Percentiles rank a stretch among this genome's conserved stretches.
Conservation (phyloP, 2,329 filamentous ascomycete species). For the Neonectria sp. region DNA sequence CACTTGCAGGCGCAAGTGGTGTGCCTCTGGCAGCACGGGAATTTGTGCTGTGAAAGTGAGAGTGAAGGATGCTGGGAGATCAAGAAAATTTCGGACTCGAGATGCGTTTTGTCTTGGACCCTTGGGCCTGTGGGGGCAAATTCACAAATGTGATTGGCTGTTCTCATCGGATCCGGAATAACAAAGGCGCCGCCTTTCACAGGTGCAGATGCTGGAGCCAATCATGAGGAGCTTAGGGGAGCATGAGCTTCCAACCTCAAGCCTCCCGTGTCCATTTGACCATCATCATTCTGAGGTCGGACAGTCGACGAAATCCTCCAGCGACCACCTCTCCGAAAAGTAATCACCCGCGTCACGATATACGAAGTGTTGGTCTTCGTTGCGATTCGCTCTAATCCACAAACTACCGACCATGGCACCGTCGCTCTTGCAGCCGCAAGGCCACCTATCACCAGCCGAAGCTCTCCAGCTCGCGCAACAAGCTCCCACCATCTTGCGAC, state of each 20-base stretch:
- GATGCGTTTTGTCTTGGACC: constrained; percentile 43
- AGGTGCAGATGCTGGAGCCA: constrained; percentile 31
- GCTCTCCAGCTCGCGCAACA: constrained; percentile 73
- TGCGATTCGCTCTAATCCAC: constrained; percentile 24
- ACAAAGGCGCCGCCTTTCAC: constrained; percentile 6
- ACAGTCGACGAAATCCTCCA: constrained; percentile 23
- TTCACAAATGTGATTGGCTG: neutral
- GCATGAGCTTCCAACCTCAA: constrained; percentile 34
- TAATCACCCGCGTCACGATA: neutral
- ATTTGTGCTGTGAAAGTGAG: constrained; percentile 37
- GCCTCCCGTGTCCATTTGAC: constrained; percentile 40
- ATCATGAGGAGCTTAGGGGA: constrained; percentile 31
- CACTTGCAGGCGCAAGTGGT: constrained; percentile 43
- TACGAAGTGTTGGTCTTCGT: neutral
- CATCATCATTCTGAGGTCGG: constrained; percentile 29
- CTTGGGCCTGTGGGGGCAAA: constrained; percentile 32
- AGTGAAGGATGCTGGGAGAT: constrained; percentile 36
- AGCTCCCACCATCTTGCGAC: constrained; percentile 70
- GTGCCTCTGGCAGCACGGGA: constrained; percentile 38
- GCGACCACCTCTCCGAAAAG: constrained; percentile 1
- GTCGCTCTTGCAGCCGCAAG: constrained; percentile 70
- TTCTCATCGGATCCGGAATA: constrained; percentile 7
- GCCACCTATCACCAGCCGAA: constrained; percentile 68
- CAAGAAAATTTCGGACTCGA: constrained; percentile 40
- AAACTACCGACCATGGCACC: constrained; percentile 59